Percentiles rank a stretch among this genome's conserved stretches.
phyloP scores from a whole-genome alignment of 495 filamentous ascomycete genomes.

The Alectoria sarmentosa region DNA sequence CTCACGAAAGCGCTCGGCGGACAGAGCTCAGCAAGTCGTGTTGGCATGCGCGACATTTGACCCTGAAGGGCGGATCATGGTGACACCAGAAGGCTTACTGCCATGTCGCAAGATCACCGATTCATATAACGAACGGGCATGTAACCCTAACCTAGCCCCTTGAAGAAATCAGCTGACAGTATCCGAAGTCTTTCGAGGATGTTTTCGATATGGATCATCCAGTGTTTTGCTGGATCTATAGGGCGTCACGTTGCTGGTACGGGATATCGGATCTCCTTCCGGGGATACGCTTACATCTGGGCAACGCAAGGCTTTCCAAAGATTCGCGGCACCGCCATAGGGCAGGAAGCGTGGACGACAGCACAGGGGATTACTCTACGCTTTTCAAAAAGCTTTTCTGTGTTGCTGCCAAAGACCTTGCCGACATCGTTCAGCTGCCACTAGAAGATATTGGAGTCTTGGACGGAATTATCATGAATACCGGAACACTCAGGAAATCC shows the following conservation, averaged over 20 bases:
- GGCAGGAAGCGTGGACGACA: not conserved
- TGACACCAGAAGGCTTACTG: conserved; percentile 72
- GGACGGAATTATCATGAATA: conserved; percentile 70
- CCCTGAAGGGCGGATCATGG: conserved; percentile 63
- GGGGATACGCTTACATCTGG: conserved; percentile 45
- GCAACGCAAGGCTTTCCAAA: conserved; percentile 26
- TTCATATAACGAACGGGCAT: conserved; percentile 61
- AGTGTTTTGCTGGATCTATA: conserved; percentile 82
- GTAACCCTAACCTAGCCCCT: conserved; percentile 10
- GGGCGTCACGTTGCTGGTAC: conserved; percentile 69
- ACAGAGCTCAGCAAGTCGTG: conserved; percentile 69
- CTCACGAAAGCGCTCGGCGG: conserved; percentile 46
- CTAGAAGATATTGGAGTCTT: conserved; percentile 63
- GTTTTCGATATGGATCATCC: conserved; percentile 69
- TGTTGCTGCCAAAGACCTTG: conserved; percentile 66
- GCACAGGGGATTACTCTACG: conserved; percentile 53
- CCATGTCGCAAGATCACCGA: conserved; percentile 75
- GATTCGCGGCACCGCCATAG: conserved; percentile 27
- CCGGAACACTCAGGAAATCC: conserved; percentile 37
- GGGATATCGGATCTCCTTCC: conserved; percentile 59
- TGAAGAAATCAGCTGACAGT: not conserved
- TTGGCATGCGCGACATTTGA: conserved; percentile 75
- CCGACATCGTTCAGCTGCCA: conserved; percentile 53
- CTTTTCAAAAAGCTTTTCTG: conserved; percentile 87
- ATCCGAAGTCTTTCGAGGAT: conserved; percentile 58